Base-by-base conservation (phyloP, 768 basidiomycete genomes). In the Crepidotus variabilis region DNA sequence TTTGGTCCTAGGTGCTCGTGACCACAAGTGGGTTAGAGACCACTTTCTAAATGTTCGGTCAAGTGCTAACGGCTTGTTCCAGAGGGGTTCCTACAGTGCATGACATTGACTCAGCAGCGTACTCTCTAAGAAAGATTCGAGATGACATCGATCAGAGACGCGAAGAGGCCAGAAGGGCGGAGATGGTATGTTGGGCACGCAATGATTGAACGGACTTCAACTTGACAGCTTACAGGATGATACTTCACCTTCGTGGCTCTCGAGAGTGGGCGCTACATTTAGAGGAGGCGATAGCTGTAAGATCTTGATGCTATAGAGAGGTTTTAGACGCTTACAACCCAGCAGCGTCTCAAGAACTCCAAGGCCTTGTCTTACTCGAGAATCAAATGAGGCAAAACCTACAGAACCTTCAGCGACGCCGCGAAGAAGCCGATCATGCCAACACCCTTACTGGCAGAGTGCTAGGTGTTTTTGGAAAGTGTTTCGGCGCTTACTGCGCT, bases 401-500 rank as follows among this genome's bases (percentile, higher is more conserved):
- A 2, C 77, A 81, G 35, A 67, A 68, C 1, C 69, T 88, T 45
- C 78, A 78, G 39, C 72, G 73, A 45, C 74, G 78, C 7, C 80
- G 78, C 18, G 76, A 81, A 35, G 67, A 74, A 23, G 80, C 76
- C 34, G 70, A 74, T 62, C 87, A 79, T 60, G 68, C 80, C 4
- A 63, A 69, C 2, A 89, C 88, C 0, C 65, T 87, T 51, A 75
- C 72, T 56, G 89, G 90, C 0, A 75, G 70, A 51, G 50, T 84
- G 2, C 70, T 79, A 60, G 76, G 74, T 54, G 60, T 75, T 50
- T 69, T 78, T 0, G 81, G 83, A 23, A 68, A 74, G 11, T 16
- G 82, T 6, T 90, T 90, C 65, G 86, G 86, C 10, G 56, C 82
- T 2, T 92, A 90, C 66, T 92, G 88, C 61, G 66, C 82, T 2